These are phyloP conservation scores for Plantago ovata DNA, from an alignment of 257 asterid genomes.

Conservation along the genomic window DNA sequence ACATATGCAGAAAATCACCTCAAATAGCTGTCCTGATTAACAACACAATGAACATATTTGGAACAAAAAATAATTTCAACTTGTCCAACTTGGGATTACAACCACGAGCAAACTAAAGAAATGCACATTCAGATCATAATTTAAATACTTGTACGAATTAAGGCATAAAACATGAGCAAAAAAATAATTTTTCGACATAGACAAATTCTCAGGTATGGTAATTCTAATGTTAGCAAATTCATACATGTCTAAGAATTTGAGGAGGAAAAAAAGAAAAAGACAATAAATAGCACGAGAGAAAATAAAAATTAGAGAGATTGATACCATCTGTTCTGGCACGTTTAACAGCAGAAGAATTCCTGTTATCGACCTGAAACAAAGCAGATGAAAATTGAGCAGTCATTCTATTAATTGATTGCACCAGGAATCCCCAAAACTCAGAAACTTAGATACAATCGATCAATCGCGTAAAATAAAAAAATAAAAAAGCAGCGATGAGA, in stretches of 20 bases:
- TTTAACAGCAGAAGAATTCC: slow-evolving; percentile 77
- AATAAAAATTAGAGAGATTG: not conserved
- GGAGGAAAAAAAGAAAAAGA: not conserved
- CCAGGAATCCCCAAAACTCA: slow-evolving; percentile 1
- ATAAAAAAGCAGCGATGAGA: not conserved
- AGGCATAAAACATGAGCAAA: not conserved
- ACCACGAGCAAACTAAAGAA: too few relatives aligned
- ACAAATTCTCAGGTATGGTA: too few relatives aligned
- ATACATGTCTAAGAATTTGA: too few relatives aligned
- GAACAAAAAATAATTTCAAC: too few relatives aligned
- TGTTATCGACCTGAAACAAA: slow-evolving; percentile 56
- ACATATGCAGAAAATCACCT: too few relatives aligned
- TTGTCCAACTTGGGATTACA: too few relatives aligned
- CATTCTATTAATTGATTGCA: too few relatives aligned
- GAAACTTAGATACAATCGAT: not conserved
- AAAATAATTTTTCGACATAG: not conserved
- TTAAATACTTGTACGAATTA: not conserved
- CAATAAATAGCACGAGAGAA: not conserved
- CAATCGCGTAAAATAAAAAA: too few relatives aligned
- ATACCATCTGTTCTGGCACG: slow-evolving; percentile 87
- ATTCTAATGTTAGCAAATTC: too few relatives aligned
- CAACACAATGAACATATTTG: too few relatives aligned
- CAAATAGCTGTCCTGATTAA: too few relatives aligned
- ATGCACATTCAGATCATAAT: too few relatives aligned
- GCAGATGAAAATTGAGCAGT: not conserved